Evolutionary conservation across 371 early-diverging fungal species (phyloP), one percentile per base, ranked within the genome.

Genomic region (Mortierella sp.): DNA sequence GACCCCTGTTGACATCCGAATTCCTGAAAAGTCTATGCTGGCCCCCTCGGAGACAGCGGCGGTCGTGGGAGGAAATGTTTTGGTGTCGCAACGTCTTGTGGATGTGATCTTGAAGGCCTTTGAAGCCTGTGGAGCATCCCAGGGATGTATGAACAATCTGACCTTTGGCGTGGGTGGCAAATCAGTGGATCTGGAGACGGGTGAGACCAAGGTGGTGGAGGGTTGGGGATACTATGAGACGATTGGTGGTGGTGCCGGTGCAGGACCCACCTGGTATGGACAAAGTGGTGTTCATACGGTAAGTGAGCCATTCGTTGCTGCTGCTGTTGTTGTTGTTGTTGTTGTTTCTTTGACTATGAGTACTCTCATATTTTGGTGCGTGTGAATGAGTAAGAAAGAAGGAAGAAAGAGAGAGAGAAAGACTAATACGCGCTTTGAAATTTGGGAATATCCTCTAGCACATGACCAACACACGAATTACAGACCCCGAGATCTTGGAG

Each of bases 151-250:
- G 86, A 98, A 98, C 84, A 98, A 98, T 77, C 82, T 98, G 60
- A 97, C 99, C 0, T 98, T 98, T 82, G 99, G 99, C 7, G 89
- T 89, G 29, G 91, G 85, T 6, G 89, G 84, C 47, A 89, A 87
- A 66, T 67, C 80, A 15, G 71, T 83, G 45, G 87, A 86, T 26
- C 81, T 86, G 12, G 81, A 85, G 45, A 82, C 85, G 19, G 83
- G 87, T 30, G 64, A 83, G 21, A 64, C 73, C 14, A 75, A 73
- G 26, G 80, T 74, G 29, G 69, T 62, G 29, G 88, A 90, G 1
- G 95, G 96, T 9, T 98, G 95, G 91, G 98, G 98, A 14, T 98
- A 97, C 70, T 98, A 98, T 81, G 99, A 98, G 81, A 97, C 97
- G 1, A 95, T 97, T 71, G 95, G 93, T 48, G 94, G 95, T 23